Evolutionary conservation across 768 basidiomycete genomes (phyloP).

Genomic region (Serendipita sp.): DNA sequence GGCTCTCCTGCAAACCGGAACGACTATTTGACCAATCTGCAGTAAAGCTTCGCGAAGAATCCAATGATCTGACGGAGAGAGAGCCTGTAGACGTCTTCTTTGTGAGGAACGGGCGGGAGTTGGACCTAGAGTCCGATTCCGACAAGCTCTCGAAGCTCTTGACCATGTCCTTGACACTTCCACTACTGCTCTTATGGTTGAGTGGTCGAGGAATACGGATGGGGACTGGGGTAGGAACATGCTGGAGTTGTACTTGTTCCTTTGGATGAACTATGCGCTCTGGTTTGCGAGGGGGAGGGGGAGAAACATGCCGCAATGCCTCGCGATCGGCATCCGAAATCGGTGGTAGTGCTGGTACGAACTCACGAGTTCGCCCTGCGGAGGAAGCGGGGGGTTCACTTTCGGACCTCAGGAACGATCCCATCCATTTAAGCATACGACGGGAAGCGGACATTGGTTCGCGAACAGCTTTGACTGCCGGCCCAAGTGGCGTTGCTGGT

Average conservation of each 20-base stretch:
- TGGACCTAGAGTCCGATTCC: not conserved
- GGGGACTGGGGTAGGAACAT: not conserved
- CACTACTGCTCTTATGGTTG: not conserved
- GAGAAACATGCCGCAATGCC: not conserved
- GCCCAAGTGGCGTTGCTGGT: not conserved
- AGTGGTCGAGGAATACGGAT: not conserved
- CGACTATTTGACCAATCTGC: not conserved
- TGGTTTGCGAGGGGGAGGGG: not conserved
- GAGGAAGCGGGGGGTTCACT: not conserved
- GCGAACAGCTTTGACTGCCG: not conserved
- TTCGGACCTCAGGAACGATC: not conserved
- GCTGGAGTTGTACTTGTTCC: slow-evolving; percentile 3
- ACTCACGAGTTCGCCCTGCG: not conserved
- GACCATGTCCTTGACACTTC: slow-evolving; percentile 4
- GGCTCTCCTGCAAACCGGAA: not conserved
- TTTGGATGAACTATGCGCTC: slow-evolving; percentile 1
- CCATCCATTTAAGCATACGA: slow-evolving; percentile 3
- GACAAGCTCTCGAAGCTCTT: slow-evolving; percentile 5
- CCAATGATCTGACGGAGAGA: not conserved
- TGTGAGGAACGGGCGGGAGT: not conserved
- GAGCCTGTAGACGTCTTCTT: not conserved
- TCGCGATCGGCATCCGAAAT: slow-evolving; percentile 1
- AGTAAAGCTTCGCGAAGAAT: not conserved
- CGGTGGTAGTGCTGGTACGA: not conserved
- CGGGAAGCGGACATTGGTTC: slow-evolving; percentile 4